Base-by-base conservation (phyloP, 345 rosid genomes). In the Aquilaria malaccensis region DNA sequence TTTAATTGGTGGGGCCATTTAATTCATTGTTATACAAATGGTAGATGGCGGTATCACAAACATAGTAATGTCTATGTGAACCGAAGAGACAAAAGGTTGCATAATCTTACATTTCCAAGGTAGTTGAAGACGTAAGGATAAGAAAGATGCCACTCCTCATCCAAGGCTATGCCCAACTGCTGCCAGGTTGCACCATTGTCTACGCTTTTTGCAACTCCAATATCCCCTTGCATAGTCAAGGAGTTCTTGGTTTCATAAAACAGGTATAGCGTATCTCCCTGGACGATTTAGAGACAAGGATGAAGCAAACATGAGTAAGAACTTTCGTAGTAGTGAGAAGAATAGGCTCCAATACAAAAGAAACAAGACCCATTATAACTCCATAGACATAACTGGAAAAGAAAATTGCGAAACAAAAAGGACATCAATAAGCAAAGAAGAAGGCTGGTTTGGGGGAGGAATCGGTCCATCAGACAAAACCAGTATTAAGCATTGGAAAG, bases 101-200 rank as follows among this genome's bases (percentile, higher is more conserved):
- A 58, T 29, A 14, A 54, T 54, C 92, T 83, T 83, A 94, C 99
- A 64, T 91, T 72, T 50, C 87, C 91, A 33, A 69, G 83, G 76
- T 85, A 81, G 64, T 80, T 67, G 64, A 94, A 94, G 30, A 94
- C 85, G 50, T 84, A 94, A 2, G 99, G 99, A 70, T 68, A 94
- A 12, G 99, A 94, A 67, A 91, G 85, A 63, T 94, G 99, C 97
- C 99, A 91, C 45, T 86, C 80, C 77, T 94, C 99, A 62, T 94
- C 95, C 77, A 94, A 72, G 53, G 91, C 97, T 57, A 86, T 73
- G 37, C 99, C 99, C 73, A 94, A 73, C 65, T 85, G 89, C 62
- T 86, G 74, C 99, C 99, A 94, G 3, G 96, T 84, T 10, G 91
- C 97, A 70, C 99, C 96, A 55, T 82, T 81, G 50, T 94, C 96